A percentile compares a stretch with the other conserved stretches of the same genome.
Conservation (phyloP, 331 rosid species). For the Quercus tomentella region DNA sequence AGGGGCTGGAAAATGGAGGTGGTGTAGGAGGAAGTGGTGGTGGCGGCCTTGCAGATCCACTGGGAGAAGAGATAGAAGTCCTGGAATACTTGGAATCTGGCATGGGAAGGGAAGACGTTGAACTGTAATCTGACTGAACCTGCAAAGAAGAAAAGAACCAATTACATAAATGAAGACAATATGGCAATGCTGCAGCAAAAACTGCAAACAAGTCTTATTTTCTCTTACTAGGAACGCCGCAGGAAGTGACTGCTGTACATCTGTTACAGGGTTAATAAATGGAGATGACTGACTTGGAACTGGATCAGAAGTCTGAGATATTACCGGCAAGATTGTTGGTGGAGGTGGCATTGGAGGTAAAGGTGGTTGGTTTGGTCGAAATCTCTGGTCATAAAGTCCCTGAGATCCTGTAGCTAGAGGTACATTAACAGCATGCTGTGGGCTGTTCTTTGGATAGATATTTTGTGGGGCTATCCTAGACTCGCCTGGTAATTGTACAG, state of each 20-base stretch:
- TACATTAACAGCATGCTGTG: conserved; percentile 59
- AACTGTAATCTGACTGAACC: conserved; percentile 68
- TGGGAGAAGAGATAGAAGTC: conserved; percentile 59
- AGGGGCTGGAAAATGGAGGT: conserved; percentile 78
- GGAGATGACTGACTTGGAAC: conserved; percentile 59
- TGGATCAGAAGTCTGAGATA: conserved; percentile 59
- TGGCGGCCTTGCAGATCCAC: conserved; percentile 74
- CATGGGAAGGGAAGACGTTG: conserved; percentile 46
- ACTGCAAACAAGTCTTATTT: conserved; percentile 7
- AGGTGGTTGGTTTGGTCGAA: conserved; percentile 84
- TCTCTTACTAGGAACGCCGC: conserved; percentile 59
- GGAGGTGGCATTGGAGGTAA: conserved; percentile 98
- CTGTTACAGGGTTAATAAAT: conserved; percentile 52
- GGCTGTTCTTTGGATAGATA: conserved; percentile 58
- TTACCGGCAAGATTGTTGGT: conserved; percentile 48
- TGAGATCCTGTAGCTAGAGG: conserved; percentile 54
- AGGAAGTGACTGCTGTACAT: conserved; percentile 50
- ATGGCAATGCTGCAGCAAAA: conserved; percentile 12
- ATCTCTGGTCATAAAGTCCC: conserved; percentile 79
- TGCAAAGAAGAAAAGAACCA: conserved; percentile 30
- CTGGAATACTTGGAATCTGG: conserved; percentile 68
- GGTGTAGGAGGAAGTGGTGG: conserved; percentile 99
- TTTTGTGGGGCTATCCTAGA: conserved; percentile 55
- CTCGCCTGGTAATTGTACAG: conserved; percentile 56
- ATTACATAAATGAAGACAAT: neutral